phyloP scores from a whole-genome alignment of 257 asterid genomes.

The Solanum corneliomulleri region DNA sequence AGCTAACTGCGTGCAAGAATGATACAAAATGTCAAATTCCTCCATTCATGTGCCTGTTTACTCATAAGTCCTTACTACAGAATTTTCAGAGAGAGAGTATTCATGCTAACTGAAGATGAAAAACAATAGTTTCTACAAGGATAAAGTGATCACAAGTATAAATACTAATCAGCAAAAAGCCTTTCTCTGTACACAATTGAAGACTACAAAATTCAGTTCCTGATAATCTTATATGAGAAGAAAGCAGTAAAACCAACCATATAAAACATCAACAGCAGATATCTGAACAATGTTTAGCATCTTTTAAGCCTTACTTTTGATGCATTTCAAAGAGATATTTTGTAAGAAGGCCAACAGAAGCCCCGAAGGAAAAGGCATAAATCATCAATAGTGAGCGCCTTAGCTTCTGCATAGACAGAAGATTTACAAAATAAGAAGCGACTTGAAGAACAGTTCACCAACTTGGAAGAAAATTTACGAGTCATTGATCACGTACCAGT shows the following conservation, averaged over 20 bases:
- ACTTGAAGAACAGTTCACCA: background rate
- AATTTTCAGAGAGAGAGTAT: background rate
- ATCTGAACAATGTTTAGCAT: background rate
- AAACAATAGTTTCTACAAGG: background rate
- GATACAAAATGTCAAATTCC: background rate
- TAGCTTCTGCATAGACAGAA: background rate
- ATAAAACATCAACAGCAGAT: background rate
- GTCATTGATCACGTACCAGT: background rate
- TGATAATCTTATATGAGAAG: background rate
- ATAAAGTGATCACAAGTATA: background rate
- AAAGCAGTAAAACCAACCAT: background rate
- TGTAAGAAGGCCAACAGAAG: background rate
- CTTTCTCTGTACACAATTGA: background rate
- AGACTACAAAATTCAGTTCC: background rate
- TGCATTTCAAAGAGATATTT: background rate
- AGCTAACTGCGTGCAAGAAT: background rate
- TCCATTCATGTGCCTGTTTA: background rate
- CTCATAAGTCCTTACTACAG: background rate
- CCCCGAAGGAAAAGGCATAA: background rate
- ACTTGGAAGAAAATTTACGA: background rate
- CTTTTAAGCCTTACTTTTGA: background rate
- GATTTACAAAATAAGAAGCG: background rate
- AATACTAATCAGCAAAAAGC: background rate
- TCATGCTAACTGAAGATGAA: background rate
- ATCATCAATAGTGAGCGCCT: background rate